These are phyloP conservation scores for Penicillium pancosmium DNA, from an alignment of 495 filamentous ascomycete species.

Conservation along the genomic window DNA sequence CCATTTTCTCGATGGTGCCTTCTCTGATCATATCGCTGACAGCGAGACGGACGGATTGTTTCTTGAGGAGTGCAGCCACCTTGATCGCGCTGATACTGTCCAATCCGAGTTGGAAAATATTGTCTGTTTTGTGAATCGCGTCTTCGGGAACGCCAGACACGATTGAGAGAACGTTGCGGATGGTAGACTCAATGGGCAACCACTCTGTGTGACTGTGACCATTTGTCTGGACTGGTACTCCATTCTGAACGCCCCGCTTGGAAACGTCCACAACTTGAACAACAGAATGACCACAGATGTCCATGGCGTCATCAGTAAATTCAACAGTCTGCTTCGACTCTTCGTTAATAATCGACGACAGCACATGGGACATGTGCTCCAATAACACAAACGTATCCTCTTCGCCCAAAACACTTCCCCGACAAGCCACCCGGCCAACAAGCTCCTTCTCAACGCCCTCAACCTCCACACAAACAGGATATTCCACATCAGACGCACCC, in stretches of 20 bases:
- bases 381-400: constrained; percentile 50
- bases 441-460: constrained; percentile 58
- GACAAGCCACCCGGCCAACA: constrained; percentile 71
- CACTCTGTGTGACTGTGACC: constrained; percentile 15
- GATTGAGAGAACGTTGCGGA: constrained; percentile 65
- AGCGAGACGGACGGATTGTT: constrained; percentile 30
- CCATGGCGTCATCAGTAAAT: constrained; percentile 45
- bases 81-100: constrained; percentile 88
- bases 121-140: constrained; percentile 63
- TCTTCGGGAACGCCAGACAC: constrained; percentile 62
- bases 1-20: constrained; percentile 39
- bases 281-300: constrained; percentile 55
- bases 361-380: constrained; percentile 53
- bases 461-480: constrained; percentile 79
- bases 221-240: background rate
- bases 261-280: constrained; percentile 24
- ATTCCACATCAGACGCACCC: constrained; percentile 67
- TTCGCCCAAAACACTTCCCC: constrained; percentile 51
- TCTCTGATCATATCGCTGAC: constrained; percentile 42
- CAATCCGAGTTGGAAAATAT: constrained; percentile 82
- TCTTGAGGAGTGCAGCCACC: constrained; percentile 37
- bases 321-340: constrained; percentile 52
- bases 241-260: background rate
- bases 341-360: constrained; percentile 52
- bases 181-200: constrained; percentile 42